Conservation (phyloP, 306 rosid genomes). For the Lathyrus tuberosus region DNA sequence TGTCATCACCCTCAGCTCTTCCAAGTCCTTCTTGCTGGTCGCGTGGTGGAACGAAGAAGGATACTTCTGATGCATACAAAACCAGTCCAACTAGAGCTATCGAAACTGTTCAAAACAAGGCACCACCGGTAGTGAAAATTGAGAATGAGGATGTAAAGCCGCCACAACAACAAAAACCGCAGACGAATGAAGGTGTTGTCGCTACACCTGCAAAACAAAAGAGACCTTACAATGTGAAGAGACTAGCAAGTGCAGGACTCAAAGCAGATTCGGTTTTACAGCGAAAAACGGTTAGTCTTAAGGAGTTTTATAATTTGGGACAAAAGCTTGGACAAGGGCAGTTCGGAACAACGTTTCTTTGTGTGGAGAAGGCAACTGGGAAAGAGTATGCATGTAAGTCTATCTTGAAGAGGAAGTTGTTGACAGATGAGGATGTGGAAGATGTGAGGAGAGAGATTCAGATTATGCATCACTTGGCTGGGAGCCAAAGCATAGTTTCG, state of each 20-base stretch:
- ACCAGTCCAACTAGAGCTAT: not conserved
- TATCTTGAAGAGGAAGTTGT: conserved; percentile 70
- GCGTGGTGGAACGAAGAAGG: conserved; percentile 34
- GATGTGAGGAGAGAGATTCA: conserved; percentile 94
- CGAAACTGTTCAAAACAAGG: conserved; percentile 41
- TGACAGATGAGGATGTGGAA: conserved; percentile 68
- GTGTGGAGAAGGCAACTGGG: conserved; percentile 69
- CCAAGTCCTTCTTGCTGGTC: conserved; percentile 55
- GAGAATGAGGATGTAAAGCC: conserved; percentile 43
- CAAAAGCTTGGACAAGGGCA: conserved; percentile 82
- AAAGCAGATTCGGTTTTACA: conserved; percentile 62
- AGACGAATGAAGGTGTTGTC: not conserved
- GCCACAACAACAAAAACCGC: conserved; percentile 15
- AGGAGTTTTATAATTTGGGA: conserved; percentile 65
- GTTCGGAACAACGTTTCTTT: conserved; percentile 77
- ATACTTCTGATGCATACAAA: conserved; percentile 13
- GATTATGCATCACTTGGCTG: conserved; percentile 89
- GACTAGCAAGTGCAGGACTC: conserved; percentile 67
- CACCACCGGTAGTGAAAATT: conserved; percentile 61
- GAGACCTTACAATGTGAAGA: conserved; percentile 54
- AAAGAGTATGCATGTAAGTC: conserved; percentile 87
- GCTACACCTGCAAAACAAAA: conserved; percentile 34
- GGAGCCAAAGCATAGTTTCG: conserved; percentile 55
- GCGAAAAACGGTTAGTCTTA: conserved; percentile 68
- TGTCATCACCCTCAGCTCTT: conserved; percentile 36